A percentile compares a stretch with the other conserved stretches of the same genome.
Conservation (phyloP, 225 moss, liverwort and hornwort genomes). For the Neckera pumila region DNA sequence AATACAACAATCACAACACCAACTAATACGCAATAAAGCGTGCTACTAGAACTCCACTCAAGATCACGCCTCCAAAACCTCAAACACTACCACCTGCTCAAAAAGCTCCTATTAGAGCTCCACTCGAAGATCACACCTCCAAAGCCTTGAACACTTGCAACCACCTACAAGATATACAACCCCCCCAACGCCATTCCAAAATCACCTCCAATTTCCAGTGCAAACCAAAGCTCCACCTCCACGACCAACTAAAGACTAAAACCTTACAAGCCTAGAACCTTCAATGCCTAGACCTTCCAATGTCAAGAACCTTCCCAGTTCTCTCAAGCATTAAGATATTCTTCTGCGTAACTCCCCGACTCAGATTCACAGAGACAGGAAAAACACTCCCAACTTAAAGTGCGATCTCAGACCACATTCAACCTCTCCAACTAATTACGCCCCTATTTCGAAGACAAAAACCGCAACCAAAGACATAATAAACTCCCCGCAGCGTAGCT, state of each 20-base stretch:
- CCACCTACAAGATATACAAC: background rate
- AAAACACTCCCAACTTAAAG: background rate
- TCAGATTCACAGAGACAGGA: background rate
- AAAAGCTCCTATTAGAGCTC: background rate
- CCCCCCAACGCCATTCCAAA: background rate
- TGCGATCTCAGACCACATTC: background rate
- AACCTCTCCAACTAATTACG: background rate
- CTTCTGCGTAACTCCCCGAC: background rate
- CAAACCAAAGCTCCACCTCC: background rate
- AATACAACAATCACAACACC: background rate
- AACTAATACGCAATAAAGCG: background rate
- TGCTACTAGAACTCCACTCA: background rate
- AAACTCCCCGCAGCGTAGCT: background rate
- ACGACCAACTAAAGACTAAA: background rate
- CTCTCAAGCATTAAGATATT: background rate
- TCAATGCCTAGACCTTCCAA: background rate
- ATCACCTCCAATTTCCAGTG: background rate
- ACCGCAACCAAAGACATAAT: background rate
- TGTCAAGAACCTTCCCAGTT: background rate
- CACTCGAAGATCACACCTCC: background rate
- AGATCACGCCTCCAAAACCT: background rate
- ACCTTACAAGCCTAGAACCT: background rate
- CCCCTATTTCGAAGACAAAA: background rate
- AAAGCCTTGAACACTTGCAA: background rate
- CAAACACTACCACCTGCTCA: background rate